Conservation (phyloP, 2,329 filamentous ascomycete genomes). For the Metarhizium sp. region DNA sequence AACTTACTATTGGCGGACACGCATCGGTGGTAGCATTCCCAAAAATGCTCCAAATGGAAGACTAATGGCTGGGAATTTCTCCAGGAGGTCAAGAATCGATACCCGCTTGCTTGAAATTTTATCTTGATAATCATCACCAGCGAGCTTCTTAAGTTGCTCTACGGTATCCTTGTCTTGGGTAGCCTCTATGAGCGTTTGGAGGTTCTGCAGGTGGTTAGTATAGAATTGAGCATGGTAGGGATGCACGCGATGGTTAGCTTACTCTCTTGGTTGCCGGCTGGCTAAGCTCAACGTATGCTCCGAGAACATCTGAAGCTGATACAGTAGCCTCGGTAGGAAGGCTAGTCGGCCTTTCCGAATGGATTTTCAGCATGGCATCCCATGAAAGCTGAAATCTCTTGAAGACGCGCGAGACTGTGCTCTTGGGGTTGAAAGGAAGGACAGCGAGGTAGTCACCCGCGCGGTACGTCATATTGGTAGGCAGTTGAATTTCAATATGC, state of each 20-base stretch:
- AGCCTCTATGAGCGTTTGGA: slow-evolving; percentile 36
- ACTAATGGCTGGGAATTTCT: slow-evolving; percentile 48
- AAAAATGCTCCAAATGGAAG: slow-evolving; percentile 60
- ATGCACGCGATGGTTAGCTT: slow-evolving; percentile 11
- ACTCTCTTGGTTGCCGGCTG: slow-evolving; percentile 63
- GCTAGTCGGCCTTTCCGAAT: slow-evolving; percentile 37
- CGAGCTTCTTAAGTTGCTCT: slow-evolving; percentile 35
- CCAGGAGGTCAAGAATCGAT: slow-evolving; percentile 60
- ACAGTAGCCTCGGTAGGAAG: slow-evolving; percentile 48
- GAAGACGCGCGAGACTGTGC: slow-evolving; percentile 54
- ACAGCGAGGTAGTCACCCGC: slow-evolving; percentile 71
- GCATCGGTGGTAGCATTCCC: slow-evolving; percentile 65
- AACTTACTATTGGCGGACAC: slow-evolving; percentile 58
- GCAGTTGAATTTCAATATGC: slow-evolving; percentile 58
- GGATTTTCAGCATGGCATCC: slow-evolving; percentile 58
- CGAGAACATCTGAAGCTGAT: slow-evolving; percentile 53
- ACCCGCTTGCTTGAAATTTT: slow-evolving; percentile 47
- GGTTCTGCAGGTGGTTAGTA: slow-evolving; percentile 18
- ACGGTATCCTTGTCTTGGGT: slow-evolving; percentile 35
- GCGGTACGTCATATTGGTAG: slow-evolving; percentile 54
- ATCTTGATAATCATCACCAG: slow-evolving; percentile 35
- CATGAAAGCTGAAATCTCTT: slow-evolving; percentile 56
- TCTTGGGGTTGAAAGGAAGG: slow-evolving; percentile 58
- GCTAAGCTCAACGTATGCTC: slow-evolving; percentile 62
- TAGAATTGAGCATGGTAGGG: neutral